Evolutionary conservation across 1,284 basidiomycete species (phyloP).

Genomic region (Malassezia obtusa): DNA sequence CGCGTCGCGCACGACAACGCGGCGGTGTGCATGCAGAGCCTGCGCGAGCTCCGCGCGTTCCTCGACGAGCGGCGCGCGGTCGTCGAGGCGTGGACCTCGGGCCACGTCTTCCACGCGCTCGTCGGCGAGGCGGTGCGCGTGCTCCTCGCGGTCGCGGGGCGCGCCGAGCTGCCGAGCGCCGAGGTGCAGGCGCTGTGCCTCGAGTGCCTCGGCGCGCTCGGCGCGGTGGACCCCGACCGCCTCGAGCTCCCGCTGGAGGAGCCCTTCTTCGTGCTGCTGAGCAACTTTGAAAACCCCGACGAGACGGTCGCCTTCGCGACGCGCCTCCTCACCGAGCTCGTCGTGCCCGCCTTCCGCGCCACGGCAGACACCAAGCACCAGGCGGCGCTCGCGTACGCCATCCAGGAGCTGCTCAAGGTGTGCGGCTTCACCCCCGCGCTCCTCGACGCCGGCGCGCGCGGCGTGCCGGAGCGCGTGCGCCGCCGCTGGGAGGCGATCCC

Average conservation of each 20-base stretch:
- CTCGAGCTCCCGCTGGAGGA: conserved; percentile 62
- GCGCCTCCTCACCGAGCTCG: conserved; percentile 72
- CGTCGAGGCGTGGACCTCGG: conserved; percentile 29
- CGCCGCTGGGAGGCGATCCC: conserved; percentile 64
- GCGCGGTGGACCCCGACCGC: conserved; percentile 90
- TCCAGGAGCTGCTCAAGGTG: conserved; percentile 81
- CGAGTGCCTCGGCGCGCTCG: conserved; percentile 85
- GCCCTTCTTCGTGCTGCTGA: conserved; percentile 62
- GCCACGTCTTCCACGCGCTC: conserved; percentile 66
- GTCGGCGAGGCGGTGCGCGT: conserved; percentile 63
- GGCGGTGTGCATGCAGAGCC: conserved; percentile 65
- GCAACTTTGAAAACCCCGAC: conserved; percentile 70
- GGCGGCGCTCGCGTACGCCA: conserved; percentile 74
- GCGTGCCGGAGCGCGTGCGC: conserved; percentile 56
- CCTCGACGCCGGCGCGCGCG: conserved; percentile 51
- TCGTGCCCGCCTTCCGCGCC: conserved; percentile 84
- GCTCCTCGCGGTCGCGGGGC: conserved; percentile 63
- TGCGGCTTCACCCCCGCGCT: conserved; percentile 73
- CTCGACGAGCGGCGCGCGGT: conserved; percentile 24
- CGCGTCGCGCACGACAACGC: conserved; percentile 71
- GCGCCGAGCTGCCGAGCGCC: conserved; percentile 54
- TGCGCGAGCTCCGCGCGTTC: conserved; percentile 62
- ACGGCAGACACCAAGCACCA: conserved; percentile 91
- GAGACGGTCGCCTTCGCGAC: conserved; percentile 74
- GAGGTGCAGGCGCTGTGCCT: conserved; percentile 58